Evolutionary conservation across 1,284 basidiomycete species (phyloP).

Genomic region (Chalciporus sp.): DNA sequence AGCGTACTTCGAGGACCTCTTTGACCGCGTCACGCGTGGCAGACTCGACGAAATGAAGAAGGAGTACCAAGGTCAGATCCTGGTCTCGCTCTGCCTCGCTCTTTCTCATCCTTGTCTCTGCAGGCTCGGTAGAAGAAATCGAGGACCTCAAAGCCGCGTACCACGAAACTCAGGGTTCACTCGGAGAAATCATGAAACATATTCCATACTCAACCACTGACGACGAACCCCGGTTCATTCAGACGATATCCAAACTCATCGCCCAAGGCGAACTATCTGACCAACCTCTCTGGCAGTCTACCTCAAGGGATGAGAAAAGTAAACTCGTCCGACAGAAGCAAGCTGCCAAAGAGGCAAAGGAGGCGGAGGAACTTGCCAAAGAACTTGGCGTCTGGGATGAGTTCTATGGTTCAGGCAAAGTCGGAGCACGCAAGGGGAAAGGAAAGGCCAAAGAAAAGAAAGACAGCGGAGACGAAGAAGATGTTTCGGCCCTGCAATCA

Average conservation of each 20-base stretch:
- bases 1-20: conserved; percentile 88
- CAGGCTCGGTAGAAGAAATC: conserved; percentile 84
- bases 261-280: conserved; percentile 57
- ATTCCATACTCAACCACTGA: conserved; percentile 83
- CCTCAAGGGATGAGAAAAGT: conserved; percentile 77
- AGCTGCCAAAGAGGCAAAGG: conserved; percentile 76
- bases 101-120: conserved; percentile 2
- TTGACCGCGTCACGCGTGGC: conserved; percentile 81
- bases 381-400: conserved; percentile 95
- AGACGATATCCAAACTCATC: conserved; percentile 72
- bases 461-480: conserved; percentile 54
- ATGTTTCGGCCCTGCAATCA: conserved; percentile 75
- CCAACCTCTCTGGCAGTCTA: conserved; percentile 69
- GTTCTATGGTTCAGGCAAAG: conserved; percentile 85
- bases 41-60: conserved; percentile 89
- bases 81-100: not conserved
- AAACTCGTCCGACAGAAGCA: conserved; percentile 73
- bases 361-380: conserved; percentile 85
- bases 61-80: conserved; percentile 79
- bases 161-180: conserved; percentile 62
- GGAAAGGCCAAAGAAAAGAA: conserved; percentile 55
- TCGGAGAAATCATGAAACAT: conserved; percentile 78
- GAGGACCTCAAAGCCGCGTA: conserved; percentile 81
- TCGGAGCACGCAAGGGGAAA: conserved; percentile 61
- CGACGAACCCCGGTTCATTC: conserved; percentile 84